These are phyloP conservation scores for Saturnispora diversa DNA, from an alignment of 805 yeast genomes.

Conservation along the genomic window DNA sequence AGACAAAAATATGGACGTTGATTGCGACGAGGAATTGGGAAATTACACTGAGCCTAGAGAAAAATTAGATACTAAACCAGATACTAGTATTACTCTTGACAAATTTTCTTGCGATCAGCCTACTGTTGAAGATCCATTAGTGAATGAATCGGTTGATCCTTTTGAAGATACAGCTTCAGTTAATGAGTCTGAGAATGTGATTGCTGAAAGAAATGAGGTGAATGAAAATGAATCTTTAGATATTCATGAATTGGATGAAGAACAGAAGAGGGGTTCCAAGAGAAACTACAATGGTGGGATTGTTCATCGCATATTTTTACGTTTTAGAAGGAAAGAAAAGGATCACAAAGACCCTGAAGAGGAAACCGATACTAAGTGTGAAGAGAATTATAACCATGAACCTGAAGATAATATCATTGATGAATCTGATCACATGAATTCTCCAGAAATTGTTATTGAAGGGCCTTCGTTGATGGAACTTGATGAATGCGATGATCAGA, in stretches of 20 bases:
- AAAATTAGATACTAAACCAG: too few relatives aligned
- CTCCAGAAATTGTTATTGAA: not conserved
- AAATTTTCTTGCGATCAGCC: too few relatives aligned
- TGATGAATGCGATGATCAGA: slow-evolving; percentile 1
- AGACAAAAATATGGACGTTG: too few relatives aligned
- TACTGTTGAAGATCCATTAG: too few relatives aligned
- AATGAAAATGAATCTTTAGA: not conserved
- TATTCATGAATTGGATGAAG: not conserved
- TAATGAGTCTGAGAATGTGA: too few relatives aligned
- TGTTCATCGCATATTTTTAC: not conserved
- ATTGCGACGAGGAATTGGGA: too few relatives aligned
- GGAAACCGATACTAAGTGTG: not conserved
- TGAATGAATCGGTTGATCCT: too few relatives aligned
- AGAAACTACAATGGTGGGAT: slow-evolving; percentile 3
- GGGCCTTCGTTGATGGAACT: slow-evolving; percentile 1
- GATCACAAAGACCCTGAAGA: not conserved
- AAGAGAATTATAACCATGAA: not conserved
- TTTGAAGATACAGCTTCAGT: too few relatives aligned
- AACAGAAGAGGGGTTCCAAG: not conserved
- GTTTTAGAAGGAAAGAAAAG: not conserved
- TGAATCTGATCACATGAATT: not conserved
- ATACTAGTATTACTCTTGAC: too few relatives aligned
- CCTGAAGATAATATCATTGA: slow-evolving; percentile 1
- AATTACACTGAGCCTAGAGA: too few relatives aligned
- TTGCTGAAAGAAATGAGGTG: not conserved